phyloP scores from a whole-genome alignment of 2,329 filamentous ascomycete species.

The Aspergillus luchuensis region DNA sequence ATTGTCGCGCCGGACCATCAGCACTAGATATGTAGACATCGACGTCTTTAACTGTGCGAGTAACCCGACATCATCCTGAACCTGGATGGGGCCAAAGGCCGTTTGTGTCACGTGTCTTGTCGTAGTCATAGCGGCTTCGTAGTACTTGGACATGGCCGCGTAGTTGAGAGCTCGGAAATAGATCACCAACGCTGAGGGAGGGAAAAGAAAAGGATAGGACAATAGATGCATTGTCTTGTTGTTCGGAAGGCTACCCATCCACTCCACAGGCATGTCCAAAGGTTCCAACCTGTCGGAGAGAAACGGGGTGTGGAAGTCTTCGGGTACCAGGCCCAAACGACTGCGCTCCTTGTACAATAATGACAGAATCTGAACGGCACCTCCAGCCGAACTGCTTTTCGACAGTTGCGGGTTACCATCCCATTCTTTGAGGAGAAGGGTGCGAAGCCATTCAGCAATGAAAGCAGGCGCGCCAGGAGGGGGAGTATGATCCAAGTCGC shows the following conservation, averaged over 20 bases:
- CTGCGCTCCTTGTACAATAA: conserved; percentile 72
- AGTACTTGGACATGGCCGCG: conserved; percentile 77
- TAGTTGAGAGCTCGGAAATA: conserved; percentile 91
- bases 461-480: conserved; percentile 34
- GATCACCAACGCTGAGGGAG: conserved; percentile 68
- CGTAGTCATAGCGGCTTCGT: conserved; percentile 64
- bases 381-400: conserved; percentile 71
- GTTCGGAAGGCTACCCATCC: conserved; percentile 63
- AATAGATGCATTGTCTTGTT: conserved; percentile 72
- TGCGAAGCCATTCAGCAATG: conserved; percentile 53
- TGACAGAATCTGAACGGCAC: conserved; percentile 72
- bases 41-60: conserved; percentile 66
- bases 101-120: conserved; percentile 50
- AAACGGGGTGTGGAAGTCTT: conserved; percentile 73
- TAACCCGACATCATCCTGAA: conserved; percentile 63
- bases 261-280: conserved; percentile 72
- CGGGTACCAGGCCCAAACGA: conserved; percentile 65
- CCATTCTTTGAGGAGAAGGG: conserved; percentile 78
- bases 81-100: conserved; percentile 44
- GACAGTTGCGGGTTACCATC: conserved; percentile 71
- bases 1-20: conserved; percentile 68
- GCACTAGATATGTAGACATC: conserved; percentile 69
- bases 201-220: conserved; percentile 79
- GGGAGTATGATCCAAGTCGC: conserved; percentile 15
- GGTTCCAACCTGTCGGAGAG: conserved; percentile 75